Conservation (phyloP, 306 rosid species). For the Mucuna pruriens region DNA sequence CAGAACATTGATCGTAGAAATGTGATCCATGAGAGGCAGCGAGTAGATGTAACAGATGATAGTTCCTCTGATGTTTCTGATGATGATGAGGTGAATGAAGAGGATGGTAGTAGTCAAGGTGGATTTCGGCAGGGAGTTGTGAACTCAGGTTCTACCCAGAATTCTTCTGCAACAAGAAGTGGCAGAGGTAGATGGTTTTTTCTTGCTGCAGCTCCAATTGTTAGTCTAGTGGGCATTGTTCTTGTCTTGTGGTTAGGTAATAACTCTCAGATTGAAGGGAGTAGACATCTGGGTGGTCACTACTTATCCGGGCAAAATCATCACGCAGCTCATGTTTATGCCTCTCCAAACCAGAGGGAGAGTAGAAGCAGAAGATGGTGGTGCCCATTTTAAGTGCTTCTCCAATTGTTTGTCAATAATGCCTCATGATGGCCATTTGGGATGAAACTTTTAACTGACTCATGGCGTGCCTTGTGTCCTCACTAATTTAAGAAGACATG, state of each 20-base stretch:
- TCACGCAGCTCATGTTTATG: conserved; percentile 40
- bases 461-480: conserved; percentile 41
- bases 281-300: conserved; percentile 38
- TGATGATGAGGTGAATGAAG: conserved; percentile 55
- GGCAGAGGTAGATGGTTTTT: conserved; percentile 81
- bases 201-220: conserved; percentile 90
- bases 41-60: conserved; percentile 49
- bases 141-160: conserved; percentile 29
- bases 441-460: conserved; percentile 41
- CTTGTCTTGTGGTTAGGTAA: conserved; percentile 87
- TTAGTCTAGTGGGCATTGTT: conserved; percentile 81
- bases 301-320: conserved; percentile 47
- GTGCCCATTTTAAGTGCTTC: conserved; percentile 63
- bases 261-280: conserved; percentile 61
- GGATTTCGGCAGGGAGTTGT: conserved; percentile 37
- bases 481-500: conserved; percentile 32
- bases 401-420: conserved; percentile 33
- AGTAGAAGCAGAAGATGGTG: conserved; percentile 88
- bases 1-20: conserved; percentile 42
- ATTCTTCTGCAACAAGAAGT: conserved; percentile 49
- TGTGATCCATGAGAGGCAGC: conserved; percentile 50
- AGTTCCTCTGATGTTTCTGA: conserved; percentile 51
- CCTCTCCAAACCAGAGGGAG: conserved; percentile 64
- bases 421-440: conserved; percentile 22
- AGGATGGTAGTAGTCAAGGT: conserved; percentile 37